Evolutionary conservation across 345 rosid species (phyloP).

Genomic region (Eucalyptus virginea): DNA sequence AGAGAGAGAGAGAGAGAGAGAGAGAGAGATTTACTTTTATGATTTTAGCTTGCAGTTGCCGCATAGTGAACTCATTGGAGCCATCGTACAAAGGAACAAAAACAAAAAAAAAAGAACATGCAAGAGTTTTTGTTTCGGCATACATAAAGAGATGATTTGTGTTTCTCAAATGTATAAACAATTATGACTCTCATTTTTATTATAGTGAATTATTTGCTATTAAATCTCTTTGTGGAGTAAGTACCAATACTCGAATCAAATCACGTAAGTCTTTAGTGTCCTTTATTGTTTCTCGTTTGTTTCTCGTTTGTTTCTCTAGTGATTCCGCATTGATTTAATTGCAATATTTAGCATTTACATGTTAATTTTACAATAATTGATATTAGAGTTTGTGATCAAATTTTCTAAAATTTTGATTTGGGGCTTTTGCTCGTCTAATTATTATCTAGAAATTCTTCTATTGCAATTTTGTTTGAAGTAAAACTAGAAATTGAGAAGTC

Average conservation of each 20-base stretch:
- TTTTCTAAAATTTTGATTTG: not conserved
- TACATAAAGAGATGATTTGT: not conserved
- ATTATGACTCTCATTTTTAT: too few species aligned
- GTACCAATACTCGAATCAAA: not conserved
- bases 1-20: too few species aligned
- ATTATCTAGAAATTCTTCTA: not conserved
- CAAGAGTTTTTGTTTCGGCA: not conserved
- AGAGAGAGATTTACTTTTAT: too few species aligned
- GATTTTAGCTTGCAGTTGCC: not conserved
- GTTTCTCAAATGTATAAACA: not conserved
- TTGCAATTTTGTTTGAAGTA: not conserved
- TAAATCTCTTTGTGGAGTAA: not conserved
- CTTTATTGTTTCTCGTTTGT: too few species aligned
- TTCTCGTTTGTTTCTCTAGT: too few species aligned
- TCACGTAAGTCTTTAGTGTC: not conserved
- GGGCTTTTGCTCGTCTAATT: not conserved
- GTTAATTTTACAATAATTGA: not conserved
- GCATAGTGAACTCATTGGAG: not conserved
- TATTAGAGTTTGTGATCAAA: not conserved
- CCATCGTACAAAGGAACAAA: not conserved
- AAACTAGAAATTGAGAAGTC: not conserved
- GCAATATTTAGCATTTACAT: not conserved
- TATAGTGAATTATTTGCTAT: not conserved
- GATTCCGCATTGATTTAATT: not conserved
- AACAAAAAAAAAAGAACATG: not conserved